Percentiles rank a stretch among this genome's conserved stretches.
These are phyloP conservation scores for Mrakia gelida DNA, from an alignment of 768 basidiomycete genomes.

Conservation along the genomic window DNA sequence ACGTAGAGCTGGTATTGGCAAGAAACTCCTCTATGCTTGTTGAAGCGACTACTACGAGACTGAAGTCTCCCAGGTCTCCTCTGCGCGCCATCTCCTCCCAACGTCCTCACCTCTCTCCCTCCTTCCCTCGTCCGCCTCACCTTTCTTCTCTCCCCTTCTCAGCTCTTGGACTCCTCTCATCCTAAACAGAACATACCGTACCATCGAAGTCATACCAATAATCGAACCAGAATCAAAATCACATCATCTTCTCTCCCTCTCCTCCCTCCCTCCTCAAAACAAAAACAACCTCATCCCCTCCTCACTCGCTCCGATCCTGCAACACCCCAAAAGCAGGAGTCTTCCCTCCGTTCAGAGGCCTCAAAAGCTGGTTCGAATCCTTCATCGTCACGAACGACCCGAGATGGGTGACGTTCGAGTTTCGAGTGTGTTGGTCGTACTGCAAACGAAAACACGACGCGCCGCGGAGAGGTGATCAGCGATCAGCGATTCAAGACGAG, in stretches of 20 bases:
- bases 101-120: too few relatives aligned
- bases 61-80: too few relatives aligned
- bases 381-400: constrained; percentile 35
- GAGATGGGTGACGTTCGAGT: constrained; percentile 44
- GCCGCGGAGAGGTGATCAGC: background rate
- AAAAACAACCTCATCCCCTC: background rate
- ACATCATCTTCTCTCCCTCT: background rate
- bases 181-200: too few relatives aligned
- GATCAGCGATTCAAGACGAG: background rate
- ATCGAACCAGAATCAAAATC: too few relatives aligned
- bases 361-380: constrained; percentile 51
- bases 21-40: too few relatives aligned
- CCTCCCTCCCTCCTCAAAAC: background rate
- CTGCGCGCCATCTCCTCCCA: too few relatives aligned
- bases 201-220: too few relatives aligned
- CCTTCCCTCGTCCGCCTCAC: too few relatives aligned
- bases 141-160: too few relatives aligned
- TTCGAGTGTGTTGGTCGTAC: constrained; percentile 35
- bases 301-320: background rate
- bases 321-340: background rate
- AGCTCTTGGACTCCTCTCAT: too few relatives aligned
- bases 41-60: too few relatives aligned
- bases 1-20: too few relatives aligned
- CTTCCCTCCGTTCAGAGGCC: constrained; percentile 53
- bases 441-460: background rate